These are phyloP conservation scores for Metroxylon sagu DNA, from an alignment of 176 grass and related monocot species.

Conservation along the genomic window DNA sequence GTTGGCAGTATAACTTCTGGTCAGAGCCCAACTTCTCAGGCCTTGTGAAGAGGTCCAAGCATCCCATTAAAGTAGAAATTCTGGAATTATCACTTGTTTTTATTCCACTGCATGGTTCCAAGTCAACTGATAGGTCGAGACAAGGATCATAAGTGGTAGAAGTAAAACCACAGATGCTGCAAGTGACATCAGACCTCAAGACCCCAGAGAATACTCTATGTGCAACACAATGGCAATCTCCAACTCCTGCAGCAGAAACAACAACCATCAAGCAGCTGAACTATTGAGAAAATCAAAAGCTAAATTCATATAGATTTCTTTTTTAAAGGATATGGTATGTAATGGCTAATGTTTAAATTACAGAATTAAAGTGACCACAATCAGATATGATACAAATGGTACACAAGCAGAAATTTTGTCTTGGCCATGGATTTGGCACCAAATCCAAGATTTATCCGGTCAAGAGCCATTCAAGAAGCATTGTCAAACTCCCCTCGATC, in stretches of 20 bases:
- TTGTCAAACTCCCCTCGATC: too few species aligned
- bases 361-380: not conserved
- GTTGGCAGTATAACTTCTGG: slow-evolving; percentile 25
- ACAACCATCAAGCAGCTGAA: not conserved
- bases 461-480: too few species aligned
- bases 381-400: not conserved
- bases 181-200: slow-evolving; percentile 22
- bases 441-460: too few species aligned
- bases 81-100: slow-evolving; percentile 15
- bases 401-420: too few species aligned
- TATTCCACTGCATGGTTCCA: not conserved
- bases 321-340: too few species aligned
- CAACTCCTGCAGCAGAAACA: not conserved
- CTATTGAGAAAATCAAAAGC: not conserved
- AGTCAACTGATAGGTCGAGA: slow-evolving; percentile 15
- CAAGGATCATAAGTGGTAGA: slow-evolving; percentile 28
- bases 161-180: slow-evolving; percentile 22
- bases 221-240: slow-evolving; percentile 22
- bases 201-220: slow-evolving; percentile 21
- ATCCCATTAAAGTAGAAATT: slow-evolving; percentile 24
- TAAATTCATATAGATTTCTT: not conserved
- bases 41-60: slow-evolving; percentile 23
- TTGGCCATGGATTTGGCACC: too few species aligned
- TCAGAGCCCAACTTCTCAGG: slow-evolving; percentile 25
- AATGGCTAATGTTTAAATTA: too few species aligned